Base-by-base conservation (phyloP, 371 early-diverging fungal genomes). In the Rhizomucor pusillus region DNA sequence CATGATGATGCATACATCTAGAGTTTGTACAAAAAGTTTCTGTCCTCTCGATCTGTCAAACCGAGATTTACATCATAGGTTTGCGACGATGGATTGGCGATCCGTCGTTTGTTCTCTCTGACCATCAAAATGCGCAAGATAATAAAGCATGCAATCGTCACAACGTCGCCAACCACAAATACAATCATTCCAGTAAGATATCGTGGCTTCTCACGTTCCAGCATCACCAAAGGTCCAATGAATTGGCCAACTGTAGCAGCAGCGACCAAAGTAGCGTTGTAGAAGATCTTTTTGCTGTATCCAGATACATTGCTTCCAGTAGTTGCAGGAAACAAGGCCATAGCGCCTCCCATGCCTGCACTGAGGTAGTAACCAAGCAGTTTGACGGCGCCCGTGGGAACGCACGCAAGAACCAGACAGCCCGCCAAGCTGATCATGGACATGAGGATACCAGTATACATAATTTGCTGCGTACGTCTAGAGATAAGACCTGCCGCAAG, bases 261-360 rank as follows among this genome's bases (percentile, higher is more conserved):
- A 20, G 65, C 49, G 44, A 71, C 52, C 18, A 65, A 57, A 34
- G 60, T 55, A 12, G 52, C 71, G 20, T 74, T 66, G 40, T 66
- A 71, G n/a, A 70, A 58, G 10, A 63, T 43, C 51, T 71, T 75
- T 41, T 75, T 75, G 5, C 67, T 65, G 24, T 75, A 75, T 5
- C 75, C 75, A 14, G 62, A 56, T 3, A 71, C 69, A 43, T 75
- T 75, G 18, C 43, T 34, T 12, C 60, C 60, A n/a, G 63, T 45
- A 18, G 64, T 54, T 0, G 69, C 60, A 1, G 66, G 44, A 2
- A 75, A 35, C 14, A 75, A 47, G 0, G 62, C 61, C 25, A 63
- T 58, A 1, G 57, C 57, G 20, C 69, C 75, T 14, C 58, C 50
- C 37, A 59, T 51, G 5, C 55, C 59, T 64, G 58, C 66, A 12